Conservation (phyloP, 1,139 yeast species). For the Blastobotrys malaysiensis region DNA sequence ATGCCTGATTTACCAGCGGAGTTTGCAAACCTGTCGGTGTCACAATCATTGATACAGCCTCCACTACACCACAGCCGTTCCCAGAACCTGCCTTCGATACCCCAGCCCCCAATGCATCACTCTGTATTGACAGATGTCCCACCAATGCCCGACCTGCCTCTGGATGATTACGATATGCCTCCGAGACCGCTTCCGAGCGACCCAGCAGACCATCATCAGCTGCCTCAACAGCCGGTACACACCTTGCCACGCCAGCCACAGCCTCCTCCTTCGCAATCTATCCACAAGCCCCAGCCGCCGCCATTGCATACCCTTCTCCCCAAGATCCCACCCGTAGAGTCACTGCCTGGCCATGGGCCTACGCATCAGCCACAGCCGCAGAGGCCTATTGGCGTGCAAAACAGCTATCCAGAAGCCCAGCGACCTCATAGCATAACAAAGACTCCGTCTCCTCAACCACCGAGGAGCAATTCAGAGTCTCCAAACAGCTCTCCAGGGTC, state of each 20-base stretch:
- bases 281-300: background rate
- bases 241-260: constrained; percentile 6
- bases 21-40: constrained; percentile 8
- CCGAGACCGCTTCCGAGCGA: constrained; percentile 6
- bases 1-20: constrained; percentile 12
- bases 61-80: background rate
- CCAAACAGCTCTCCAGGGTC: background rate
- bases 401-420: background rate
- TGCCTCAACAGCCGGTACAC: constrained; percentile 6
- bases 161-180: constrained; percentile 1
- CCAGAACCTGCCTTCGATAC: background rate
- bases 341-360: constrained; percentile 1
- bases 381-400: background rate
- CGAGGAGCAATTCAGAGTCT: background rate
- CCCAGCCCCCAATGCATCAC: constrained; percentile 1
- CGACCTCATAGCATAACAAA: background rate
- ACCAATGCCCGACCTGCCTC: constrained; percentile 2
- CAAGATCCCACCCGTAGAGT: background rate
- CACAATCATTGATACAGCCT: background rate
- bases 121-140: constrained; percentile 2
- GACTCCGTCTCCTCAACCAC: constrained; percentile 5
- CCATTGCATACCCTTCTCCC: background rate
- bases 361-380: constrained; percentile 6
- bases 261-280: constrained; percentile 6
- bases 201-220: constrained; percentile 2